Base-by-base conservation (phyloP, 2,329 filamentous ascomycete species). In the Metarhizium anisopliae region DNA sequence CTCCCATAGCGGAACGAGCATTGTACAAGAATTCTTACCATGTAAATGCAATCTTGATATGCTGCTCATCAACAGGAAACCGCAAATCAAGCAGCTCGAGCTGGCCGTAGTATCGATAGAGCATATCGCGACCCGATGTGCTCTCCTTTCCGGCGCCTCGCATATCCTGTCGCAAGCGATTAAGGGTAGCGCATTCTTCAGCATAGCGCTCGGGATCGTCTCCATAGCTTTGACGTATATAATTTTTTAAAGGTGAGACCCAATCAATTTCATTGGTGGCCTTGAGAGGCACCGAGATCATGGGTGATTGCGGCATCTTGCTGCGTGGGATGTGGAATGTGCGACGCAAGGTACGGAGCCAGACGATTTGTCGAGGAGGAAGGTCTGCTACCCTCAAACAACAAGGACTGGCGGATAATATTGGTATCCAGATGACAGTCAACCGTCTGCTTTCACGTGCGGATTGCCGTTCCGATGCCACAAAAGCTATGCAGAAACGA, bases 21-120 rank as follows among this genome's bases (percentile, higher is more conserved):
- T 82, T 16, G 29, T 18, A 2, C 45, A 29, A 29, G 25, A 10
- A 14, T 29, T n/a, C 59, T 20, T 57, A 96, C 94, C 94, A 99
- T 61, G 93, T 97, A 70, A 99, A 99, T 7, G 89, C 90, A 66
- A 99, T 96, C 76, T 97, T 97, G 76, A 99, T 97, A 68, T 99
- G 93, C 67, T 96, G 94, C 76, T 99, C 94, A 65, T 99, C 94
- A 50, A 99, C 91, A 0, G 95, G 95, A 68, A 99, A 99, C 59
- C 94, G 82, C 66, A 99, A 75, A 71, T 99, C 94, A 59, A 99
- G 77, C 53, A 99, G 79, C 75, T 99, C 94, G 57, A 99, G 82
- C 75, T 99, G 94, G 45, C 93, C 94, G 69, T 99, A 99, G 74
- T 99, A 99, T 69, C 94, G 83, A 71, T 99, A 99, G 52, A 99